Base-by-base conservation (phyloP, 2,329 filamentous ascomycete species). In the Triangularia verruculosa region DNA sequence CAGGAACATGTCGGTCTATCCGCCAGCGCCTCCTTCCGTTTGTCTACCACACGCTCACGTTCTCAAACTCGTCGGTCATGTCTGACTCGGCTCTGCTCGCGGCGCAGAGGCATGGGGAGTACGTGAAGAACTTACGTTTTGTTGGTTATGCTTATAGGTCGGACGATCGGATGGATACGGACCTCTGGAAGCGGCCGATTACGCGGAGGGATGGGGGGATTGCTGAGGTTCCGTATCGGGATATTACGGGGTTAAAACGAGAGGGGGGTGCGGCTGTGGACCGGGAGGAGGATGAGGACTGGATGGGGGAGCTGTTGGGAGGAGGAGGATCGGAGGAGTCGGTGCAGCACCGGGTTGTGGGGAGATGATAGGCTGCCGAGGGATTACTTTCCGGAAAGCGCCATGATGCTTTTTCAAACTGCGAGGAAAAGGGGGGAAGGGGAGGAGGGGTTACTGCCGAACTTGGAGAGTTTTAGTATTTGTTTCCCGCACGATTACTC, bases 401-500 rank as follows among this genome's bases (percentile, higher is more conserved):
- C 57, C 2, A 2, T 52, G 11, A 28, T n/a, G 4, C n/a, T 59
- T 15, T 52, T 59, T 12, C 7, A 52, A 25, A 39, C 57, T 20
- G 47, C 17, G 4, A n/a, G 39, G n/a, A 20, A 11, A 5, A 47
- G 9, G 5, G n/a, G 20, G 3, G 5, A 20, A 6, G n/a, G 20
- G 3, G 5, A 20, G 6, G 39, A 47, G 6, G 4, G 22, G n/a
- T 39, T 59, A 7, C 12, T 59, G 7, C 57, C 57, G 3, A 59
- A 52, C 25, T 24, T 59, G 7, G 39, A 59, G 25, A 59, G 25
- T 3, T 47, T 59, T 24, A 12, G 22, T 24, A 59, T 59, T 39
- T 52, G 17, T 25, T 59, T 59, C 27, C 34, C 43, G n/a, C 57
- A 59, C 17, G 12, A 59, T 39, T 59, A 59, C 24, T 39, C 30